Conservation (phyloP, 73 alveolate species). For the Blepharisma japonicum region DNA sequence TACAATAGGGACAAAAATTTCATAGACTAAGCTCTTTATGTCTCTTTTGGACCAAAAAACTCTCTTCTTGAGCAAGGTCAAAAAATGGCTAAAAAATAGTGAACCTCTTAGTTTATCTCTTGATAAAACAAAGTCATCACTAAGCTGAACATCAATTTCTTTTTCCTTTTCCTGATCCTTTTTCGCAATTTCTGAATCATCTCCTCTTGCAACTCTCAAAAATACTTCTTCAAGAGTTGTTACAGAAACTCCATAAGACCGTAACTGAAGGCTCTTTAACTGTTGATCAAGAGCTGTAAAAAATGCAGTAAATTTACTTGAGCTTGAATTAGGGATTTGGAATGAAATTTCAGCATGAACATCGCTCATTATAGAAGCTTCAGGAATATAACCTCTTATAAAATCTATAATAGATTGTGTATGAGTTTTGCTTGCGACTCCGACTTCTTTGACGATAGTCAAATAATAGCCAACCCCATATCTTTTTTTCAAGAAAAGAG, state of each 20-base stretch:
- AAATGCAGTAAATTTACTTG: constrained; percentile 61
- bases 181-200: constrained; percentile 25
- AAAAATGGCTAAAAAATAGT: constrained; percentile 57
- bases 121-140: neutral
- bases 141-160: neutral
- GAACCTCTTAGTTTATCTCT: constrained; percentile 3
- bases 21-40: constrained; percentile 71
- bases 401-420: constrained; percentile 34
- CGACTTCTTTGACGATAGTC: constrained; percentile 60
- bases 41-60: constrained; percentile 61
- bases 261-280: constrained; percentile 58
- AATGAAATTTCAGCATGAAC: constrained; percentile 61
- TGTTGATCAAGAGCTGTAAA: constrained; percentile 68
- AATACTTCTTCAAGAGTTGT: constrained; percentile 80
- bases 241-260: constrained; percentile 78
- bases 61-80: constrained; percentile 73
- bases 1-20: constrained; percentile 72
- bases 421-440: constrained; percentile 32
- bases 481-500: constrained; percentile 51
- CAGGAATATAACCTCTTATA: constrained; percentile 35
- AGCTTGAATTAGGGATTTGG: constrained; percentile 57
- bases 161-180: neutral
- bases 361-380: constrained; percentile 41
- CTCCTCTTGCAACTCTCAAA: constrained; percentile 61
- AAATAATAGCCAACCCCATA: constrained; percentile 80